phyloP scores from a whole-genome alignment of 192 early-diverging fungal genomes.

The Podila horticola region DNA sequence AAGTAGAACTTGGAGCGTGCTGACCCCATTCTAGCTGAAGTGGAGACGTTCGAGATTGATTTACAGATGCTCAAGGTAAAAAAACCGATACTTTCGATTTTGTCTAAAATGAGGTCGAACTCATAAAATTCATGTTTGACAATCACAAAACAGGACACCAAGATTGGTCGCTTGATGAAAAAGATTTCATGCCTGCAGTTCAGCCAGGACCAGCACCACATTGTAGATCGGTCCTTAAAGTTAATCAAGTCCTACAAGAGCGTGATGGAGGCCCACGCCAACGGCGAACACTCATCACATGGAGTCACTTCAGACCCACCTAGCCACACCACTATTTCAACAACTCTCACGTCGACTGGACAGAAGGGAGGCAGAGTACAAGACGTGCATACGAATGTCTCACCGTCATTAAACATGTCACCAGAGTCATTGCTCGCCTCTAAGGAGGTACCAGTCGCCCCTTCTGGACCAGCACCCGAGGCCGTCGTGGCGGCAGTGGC shows the following conservation, averaged over 20 bases:
- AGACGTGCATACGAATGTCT: neutral
- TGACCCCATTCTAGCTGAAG: constrained; percentile 46
- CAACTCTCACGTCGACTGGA: neutral
- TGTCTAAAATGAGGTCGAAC: neutral
- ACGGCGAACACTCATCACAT: constrained; percentile 7
- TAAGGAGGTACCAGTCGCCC: constrained; percentile 3
- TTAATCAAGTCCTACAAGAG: constrained; percentile 51
- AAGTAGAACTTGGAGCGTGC: constrained; percentile 38
- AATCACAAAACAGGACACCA: constrained; percentile 40
- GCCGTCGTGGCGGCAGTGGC: constrained; percentile 36
- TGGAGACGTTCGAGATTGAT: constrained; percentile 51
- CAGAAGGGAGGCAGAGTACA: too few species aligned
- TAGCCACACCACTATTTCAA: neutral
- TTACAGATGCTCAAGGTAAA: constrained; percentile 52
- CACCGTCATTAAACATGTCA: neutral
- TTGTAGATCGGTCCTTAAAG: constrained; percentile 43
- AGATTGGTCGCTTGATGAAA: constrained; percentile 56
- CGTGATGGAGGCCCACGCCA: constrained; percentile 48
- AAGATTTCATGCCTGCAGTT: constrained; percentile 47
- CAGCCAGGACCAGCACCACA: constrained; percentile 33
- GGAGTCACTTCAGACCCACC: neutral
- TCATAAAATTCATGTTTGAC: neutral
- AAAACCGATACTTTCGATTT: neutral
- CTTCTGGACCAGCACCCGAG: constrained; percentile 24
- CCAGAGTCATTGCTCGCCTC: constrained; percentile 7